phyloP scores from a whole-genome alignment of 208 protist genomes.

The Naegleria fowleri region DNA sequence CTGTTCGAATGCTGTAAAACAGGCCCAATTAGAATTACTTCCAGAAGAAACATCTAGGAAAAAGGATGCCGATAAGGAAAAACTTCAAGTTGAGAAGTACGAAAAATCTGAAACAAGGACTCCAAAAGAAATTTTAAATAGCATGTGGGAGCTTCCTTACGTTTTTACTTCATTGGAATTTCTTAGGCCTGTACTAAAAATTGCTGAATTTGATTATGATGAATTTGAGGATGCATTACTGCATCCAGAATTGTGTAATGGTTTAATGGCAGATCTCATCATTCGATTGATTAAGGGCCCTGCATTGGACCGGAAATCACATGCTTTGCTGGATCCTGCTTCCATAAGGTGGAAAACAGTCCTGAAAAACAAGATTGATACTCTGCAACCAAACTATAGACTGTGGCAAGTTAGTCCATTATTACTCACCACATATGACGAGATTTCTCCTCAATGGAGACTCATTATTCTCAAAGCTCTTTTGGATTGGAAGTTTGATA shows the following conservation, averaged over 20 bases:
- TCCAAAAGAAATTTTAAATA: background rate
- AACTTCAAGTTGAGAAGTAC: background rate
- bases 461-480: background rate
- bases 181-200: slow-evolving; percentile 11
- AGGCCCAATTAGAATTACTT: background rate
- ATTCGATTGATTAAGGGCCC: slow-evolving; percentile 12
- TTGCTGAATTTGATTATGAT: background rate
- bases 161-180: background rate
- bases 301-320: background rate
- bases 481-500: slow-evolving; percentile 11
- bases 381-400: background rate
- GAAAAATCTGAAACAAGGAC: background rate
- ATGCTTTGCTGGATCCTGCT: background rate
- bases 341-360: background rate
- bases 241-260: background rate
- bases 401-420: slow-evolving; percentile 1
- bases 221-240: background rate
- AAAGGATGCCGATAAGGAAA: background rate
- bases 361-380: background rate
- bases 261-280: background rate
- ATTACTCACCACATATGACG: background rate
- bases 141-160: slow-evolving; percentile 14
- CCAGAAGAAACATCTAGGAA: background rate
- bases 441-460: background rate
- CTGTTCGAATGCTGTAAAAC: background rate